phyloP scores from a whole-genome alignment of 208 protist species.

The Trypanosoma boissoni region DNA sequence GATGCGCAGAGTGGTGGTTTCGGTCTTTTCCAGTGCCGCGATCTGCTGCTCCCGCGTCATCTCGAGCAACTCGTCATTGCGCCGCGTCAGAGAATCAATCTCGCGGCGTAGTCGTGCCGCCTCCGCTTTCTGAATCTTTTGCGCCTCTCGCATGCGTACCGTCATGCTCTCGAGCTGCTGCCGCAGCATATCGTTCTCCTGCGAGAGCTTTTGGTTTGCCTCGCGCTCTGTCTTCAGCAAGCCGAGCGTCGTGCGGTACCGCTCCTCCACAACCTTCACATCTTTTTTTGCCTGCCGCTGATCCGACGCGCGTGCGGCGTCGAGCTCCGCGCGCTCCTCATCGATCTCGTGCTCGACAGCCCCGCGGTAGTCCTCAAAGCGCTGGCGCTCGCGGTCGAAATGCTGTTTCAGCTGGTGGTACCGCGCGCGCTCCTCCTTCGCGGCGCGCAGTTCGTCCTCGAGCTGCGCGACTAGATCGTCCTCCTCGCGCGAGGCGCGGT shows the following conservation, averaged over 20 bases:
- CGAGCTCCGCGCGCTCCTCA: constrained; percentile 53
- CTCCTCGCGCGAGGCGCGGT: constrained; percentile 35
- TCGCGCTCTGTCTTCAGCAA: constrained; percentile 74
- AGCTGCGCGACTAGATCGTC: constrained; percentile 68
- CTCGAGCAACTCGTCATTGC: constrained; percentile 77
- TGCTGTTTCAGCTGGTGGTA: constrained; percentile 55
- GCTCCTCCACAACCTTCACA: constrained; percentile 68
- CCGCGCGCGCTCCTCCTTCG: constrained; percentile 71
- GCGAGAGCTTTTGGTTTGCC: constrained; percentile 49
- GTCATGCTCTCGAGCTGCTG: constrained; percentile 80
- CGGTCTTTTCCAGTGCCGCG: constrained; percentile 28
- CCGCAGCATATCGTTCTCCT: constrained; percentile 80
- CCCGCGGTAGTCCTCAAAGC: constrained; percentile 66
- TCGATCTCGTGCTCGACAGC: constrained; percentile 62
- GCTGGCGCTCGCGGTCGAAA: constrained; percentile 76
- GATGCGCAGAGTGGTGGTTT: no score
- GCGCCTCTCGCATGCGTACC: constrained; percentile 60
- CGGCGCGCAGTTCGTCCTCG: constrained; percentile 67
- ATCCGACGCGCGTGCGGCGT: constrained; percentile 35
- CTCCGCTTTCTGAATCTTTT: constrained; percentile 66
- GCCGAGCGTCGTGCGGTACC: constrained; percentile 58
- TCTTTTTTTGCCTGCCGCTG: constrained; percentile 62
- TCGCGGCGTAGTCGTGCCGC: constrained; percentile 70
- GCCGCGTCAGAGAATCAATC: constrained; percentile 75
- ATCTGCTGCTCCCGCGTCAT: constrained; percentile 79